Evolutionary conservation across 768 basidiomycete species (phyloP).

Genomic region (Lentinula raphanica): DNA sequence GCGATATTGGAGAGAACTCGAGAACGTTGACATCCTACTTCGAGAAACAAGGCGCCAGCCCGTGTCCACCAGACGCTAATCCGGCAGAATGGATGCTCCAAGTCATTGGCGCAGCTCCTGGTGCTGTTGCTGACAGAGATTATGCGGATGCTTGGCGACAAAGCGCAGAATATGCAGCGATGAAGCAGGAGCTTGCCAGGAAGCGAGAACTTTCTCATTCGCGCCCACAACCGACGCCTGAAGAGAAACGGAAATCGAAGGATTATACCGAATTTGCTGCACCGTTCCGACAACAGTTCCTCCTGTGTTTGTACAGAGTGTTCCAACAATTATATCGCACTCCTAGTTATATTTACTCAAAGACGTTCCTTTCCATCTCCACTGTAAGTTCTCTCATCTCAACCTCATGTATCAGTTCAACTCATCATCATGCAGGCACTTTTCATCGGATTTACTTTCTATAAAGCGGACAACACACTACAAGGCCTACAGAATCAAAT

Average conservation of each 20-base stretch:
- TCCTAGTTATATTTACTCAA: slow-evolving; percentile 21
- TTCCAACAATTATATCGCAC: slow-evolving; percentile 23
- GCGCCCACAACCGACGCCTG: slow-evolving; percentile 9
- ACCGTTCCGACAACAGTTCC: slow-evolving; percentile 18
- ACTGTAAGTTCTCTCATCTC: slow-evolving; percentile 2
- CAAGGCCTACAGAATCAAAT: slow-evolving; percentile 25
- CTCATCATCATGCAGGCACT: slow-evolving; percentile 4
- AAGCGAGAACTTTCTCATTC: slow-evolving; percentile 13
- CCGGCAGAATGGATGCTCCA: slow-evolving; percentile 49
- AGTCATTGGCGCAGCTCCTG: slow-evolving; percentile 41
- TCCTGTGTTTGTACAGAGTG: slow-evolving; percentile 20
- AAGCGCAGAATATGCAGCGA: slow-evolving; percentile 28
- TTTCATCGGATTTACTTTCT: slow-evolving; percentile 28
- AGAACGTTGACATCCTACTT: slow-evolving; percentile 54
- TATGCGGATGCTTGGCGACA: slow-evolving; percentile 39
- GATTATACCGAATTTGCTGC: slow-evolving; percentile 19
- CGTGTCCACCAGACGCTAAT: slow-evolving; percentile 52
- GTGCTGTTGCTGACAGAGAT: slow-evolving; percentile 28
- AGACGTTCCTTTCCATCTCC: slow-evolving; percentile 9
- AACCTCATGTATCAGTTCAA: neutral
- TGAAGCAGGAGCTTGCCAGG: slow-evolving; percentile 31
- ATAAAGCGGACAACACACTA: slow-evolving; percentile 18
- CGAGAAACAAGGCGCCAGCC: slow-evolving; percentile 47
- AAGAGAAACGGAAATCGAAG: slow-evolving; percentile 7
- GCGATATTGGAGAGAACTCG: slow-evolving; percentile 52